Conservation (phyloP, 176 grass and related monocot genomes). For the Cenchrus americanus region DNA sequence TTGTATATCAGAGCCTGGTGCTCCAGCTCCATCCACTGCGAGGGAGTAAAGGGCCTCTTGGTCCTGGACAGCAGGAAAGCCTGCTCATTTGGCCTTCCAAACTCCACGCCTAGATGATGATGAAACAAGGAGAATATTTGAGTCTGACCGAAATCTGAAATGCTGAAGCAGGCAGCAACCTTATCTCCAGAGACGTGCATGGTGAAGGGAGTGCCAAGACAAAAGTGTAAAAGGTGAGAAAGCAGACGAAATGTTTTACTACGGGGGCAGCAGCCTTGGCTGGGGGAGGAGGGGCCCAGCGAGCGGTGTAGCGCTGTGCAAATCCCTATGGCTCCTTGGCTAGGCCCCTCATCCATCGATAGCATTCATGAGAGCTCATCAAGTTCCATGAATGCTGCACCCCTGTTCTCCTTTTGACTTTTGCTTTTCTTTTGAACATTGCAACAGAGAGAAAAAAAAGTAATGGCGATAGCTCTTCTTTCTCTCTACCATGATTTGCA, state of each 20-base stretch:
- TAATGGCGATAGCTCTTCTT: too few relatives aligned
- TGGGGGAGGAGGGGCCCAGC: background rate
- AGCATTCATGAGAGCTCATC: conserved; percentile 50
- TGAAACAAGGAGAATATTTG: conserved; percentile 35
- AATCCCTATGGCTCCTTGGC: conserved; percentile 38
- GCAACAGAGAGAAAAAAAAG: background rate
- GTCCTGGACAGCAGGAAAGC: conserved; percentile 68
- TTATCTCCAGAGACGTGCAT: conserved; percentile 40
- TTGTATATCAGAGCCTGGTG: conserved; percentile 97
- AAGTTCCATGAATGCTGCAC: conserved; percentile 45
- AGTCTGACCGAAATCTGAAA: conserved; percentile 21
- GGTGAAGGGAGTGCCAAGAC: conserved; percentile 38
- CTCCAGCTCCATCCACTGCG: conserved; percentile 98
- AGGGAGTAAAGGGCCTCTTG: conserved; percentile 89
- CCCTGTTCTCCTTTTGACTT: conserved; percentile 43
- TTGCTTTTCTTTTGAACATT: conserved; percentile 34
- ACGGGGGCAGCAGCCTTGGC: conserved; percentile 46
- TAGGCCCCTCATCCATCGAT: background rate
- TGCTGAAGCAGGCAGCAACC: conserved; percentile 22
- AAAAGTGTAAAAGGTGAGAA: conserved; percentile 49
- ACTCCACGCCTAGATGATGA: conserved; percentile 57
- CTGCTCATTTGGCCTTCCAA: conserved; percentile 48
- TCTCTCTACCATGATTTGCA: conserved; percentile 5
- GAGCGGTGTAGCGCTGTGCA: background rate
- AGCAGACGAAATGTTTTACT: conserved; percentile 32